Base-by-base conservation (phyloP, 78 protist species). In the Dictyostelium firmibasis region DNA sequence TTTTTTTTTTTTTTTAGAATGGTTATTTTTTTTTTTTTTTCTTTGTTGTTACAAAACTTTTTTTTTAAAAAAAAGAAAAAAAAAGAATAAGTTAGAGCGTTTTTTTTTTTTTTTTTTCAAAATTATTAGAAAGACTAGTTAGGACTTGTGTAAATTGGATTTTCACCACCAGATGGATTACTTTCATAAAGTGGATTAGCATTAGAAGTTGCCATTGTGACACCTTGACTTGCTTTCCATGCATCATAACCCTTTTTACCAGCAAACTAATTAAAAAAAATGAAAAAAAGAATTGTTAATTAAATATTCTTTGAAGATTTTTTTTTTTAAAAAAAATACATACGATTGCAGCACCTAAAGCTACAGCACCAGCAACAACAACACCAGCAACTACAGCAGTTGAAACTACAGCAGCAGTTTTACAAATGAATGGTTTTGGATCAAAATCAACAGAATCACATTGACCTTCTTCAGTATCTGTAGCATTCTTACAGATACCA, bases 111-210 rank as follows among this genome's bases (percentile, higher is more conserved):
- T 3, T 20, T 67, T n/a, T 67, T 27, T 27, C 8, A 25, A 25
- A n/a, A 0, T n/a, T 57, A 20, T 57, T 60, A 8, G 9, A n/a
- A 14, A n/a, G 4, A 60, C 36, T 75, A 29, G 18, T 23, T 75
- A 11, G 81, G 41, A 25, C 31, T 43, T 16, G 50, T n/a, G 41
- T 77, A 77, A 38, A 77, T 18, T 77, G 83, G 83, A 41, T 88
- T 88, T 23, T 78, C 86, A 31, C 50, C 86, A 72, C 43, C 43
- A 41, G 67, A 60, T 25, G 94, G 94, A 31, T 79, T 81, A 7
- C 83, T 79, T 18, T 16, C 38, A 67, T 89, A 89, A 11, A 89
- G 74, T 89, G 94, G 94, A 69, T 89, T 89, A 4, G 70, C 79
- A 43, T 79, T 60, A 0, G 82, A 67, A 4, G 83, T 85, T 0